A percentile compares a stretch with the other conserved stretches of the same genome.
phyloP scores from a whole-genome alignment of 805 yeast genomes.

The Saturnispora hagleri region DNA sequence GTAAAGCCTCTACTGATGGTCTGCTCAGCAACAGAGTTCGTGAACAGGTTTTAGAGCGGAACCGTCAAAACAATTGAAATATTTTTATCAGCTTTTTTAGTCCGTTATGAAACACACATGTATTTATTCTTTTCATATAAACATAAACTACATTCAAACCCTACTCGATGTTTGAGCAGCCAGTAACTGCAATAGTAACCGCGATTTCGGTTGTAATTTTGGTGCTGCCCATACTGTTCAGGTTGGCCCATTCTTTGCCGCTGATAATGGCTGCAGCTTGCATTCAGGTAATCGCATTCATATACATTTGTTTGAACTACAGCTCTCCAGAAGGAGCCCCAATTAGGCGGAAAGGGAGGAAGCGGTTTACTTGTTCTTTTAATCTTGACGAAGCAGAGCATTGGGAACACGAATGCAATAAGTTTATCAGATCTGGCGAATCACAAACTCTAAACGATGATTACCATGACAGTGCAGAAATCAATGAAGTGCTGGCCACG shows the following conservation, averaged over 20 bases:
- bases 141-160: neutral
- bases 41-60: constrained; percentile 21
- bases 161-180: neutral
- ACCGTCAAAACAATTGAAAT: constrained; percentile 12
- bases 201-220: constrained; percentile 1
- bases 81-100: neutral
- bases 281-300: constrained; percentile 11
- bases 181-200: neutral
- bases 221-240: constrained; percentile 6
- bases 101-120: neutral
- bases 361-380: constrained; percentile 14
- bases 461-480: constrained; percentile 39
- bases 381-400: constrained; percentile 15
- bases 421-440: constrained; percentile 12
- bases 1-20: constrained; percentile 4
- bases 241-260: constrained; percentile 7
- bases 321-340: neutral
- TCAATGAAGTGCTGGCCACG: constrained; percentile 44
- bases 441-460: constrained; percentile 18
- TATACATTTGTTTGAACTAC: neutral
- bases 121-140: neutral
- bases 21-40: constrained; percentile 15
- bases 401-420: constrained; percentile 24
- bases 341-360: neutral
- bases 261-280: constrained; percentile 12